Base-by-base conservation (phyloP, 2,329 filamentous ascomycete genomes). In the Lachnellula subtilissima region DNA sequence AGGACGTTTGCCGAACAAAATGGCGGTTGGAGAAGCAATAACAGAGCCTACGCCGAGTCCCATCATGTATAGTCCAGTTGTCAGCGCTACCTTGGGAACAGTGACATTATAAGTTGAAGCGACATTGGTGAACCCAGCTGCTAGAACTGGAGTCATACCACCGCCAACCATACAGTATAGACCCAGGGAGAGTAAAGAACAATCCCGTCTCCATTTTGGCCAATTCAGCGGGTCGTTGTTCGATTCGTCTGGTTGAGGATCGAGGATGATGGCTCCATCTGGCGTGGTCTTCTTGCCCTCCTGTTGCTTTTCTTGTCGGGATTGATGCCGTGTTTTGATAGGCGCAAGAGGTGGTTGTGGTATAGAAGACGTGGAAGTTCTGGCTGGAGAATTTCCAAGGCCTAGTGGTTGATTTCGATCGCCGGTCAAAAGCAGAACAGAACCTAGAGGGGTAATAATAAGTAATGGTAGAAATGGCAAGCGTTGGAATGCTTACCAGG, bases 91-190 rank as follows among this genome's bases (percentile, higher is more conserved):
- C 51, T 81, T 74, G 32, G 90, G 82, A 15, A 88, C 83, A 0
- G 82, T 78, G 22, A 96, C 82, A 57, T 80, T 59, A 68, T 88
- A 87, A 2, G 79, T 81, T 0, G 78, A 61, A 1, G 91, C 87
- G 12, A 97, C 88, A 45, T 95, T 77, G 35, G 85, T 86, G 75
- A 97, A 97, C 12, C 91, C 93, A 9, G 94, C 93, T 0, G 93
- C 92, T 17, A 97, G 79, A 32, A 97, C 77, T 0, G 94, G 89
- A 0, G 92, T 97, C 77, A 96, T 95, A 45, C 93, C 93, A 42
- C 93, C 93, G 54, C 93, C 93, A 17, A 97, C 74, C 84, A 97
- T 88, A 72, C 91, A 96, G 72, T 96, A 96, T 66, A 96, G 87
- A 1, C 93, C 93, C 4, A 97, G 77, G 0, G 88, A 93, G 0